A percentile compares a stretch with the other conserved stretches of the same genome.
Evolutionary conservation across 2,329 filamentous ascomycete species (phyloP).

Genomic region (Amesomyces nigricolor): DNA sequence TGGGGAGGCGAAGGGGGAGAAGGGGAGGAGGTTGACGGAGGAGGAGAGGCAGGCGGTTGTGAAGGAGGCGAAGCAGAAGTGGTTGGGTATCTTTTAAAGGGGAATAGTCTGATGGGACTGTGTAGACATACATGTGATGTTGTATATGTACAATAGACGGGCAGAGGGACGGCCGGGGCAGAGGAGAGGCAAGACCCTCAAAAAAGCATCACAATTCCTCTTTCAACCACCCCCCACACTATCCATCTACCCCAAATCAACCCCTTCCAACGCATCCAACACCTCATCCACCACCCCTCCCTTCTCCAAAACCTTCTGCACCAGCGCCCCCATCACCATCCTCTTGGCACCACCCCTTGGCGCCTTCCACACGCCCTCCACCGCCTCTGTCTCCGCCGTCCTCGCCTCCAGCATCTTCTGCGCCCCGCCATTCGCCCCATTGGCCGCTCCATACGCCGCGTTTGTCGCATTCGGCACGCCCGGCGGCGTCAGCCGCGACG

Average conservation of each 20-base stretch:
- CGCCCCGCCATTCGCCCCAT: slow-evolving; percentile 21
- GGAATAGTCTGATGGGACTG: neutral
- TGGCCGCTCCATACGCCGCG: slow-evolving; percentile 42
- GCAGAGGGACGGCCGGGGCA: neutral
- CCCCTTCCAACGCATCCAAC: slow-evolving; percentile 70
- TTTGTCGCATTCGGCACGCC: slow-evolving; percentile 62
- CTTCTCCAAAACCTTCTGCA: slow-evolving; percentile 68
- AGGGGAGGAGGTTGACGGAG: slow-evolving; percentile 14
- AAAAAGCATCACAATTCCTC: neutral
- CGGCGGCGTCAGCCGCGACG: slow-evolving; percentile 65
- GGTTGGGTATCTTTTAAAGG: slow-evolving; percentile 71
- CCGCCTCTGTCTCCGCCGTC: slow-evolving; percentile 48
- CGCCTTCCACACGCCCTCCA: slow-evolving; percentile 78
- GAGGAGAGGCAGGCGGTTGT: slow-evolving; percentile 16
- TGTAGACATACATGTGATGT: slow-evolving; percentile 1
- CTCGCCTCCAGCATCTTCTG: slow-evolving; percentile 39
- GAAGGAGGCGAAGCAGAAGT: slow-evolving; percentile 58
- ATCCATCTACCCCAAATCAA: slow-evolving; percentile 56
- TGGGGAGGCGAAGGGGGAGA: neutral
- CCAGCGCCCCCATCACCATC: slow-evolving; percentile 64
- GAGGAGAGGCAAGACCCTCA: neutral
- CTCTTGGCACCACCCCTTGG: slow-evolving; percentile 79
- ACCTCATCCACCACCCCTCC: slow-evolving; percentile 84
- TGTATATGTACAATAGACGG: slow-evolving; percentile 7
- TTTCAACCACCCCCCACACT: neutral